phyloP scores from a whole-genome alignment of 2,329 filamentous ascomycete species.

The Mollisiaceae sp. region DNA sequence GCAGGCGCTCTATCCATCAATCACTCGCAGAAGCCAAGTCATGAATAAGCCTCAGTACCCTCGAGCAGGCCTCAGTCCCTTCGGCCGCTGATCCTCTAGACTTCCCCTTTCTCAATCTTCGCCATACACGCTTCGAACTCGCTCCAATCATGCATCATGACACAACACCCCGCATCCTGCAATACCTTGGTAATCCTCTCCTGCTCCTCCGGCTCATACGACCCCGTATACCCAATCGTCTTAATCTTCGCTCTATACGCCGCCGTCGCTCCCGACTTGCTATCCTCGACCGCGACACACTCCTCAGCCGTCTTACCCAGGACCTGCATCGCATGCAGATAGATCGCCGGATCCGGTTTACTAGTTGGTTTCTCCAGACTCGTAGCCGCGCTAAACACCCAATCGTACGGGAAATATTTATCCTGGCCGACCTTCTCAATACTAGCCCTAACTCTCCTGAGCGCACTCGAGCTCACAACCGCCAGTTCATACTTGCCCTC shows the following conservation, averaged over 20 bases:
- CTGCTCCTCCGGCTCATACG: slow-evolving; percentile 64
- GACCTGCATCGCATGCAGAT: slow-evolving; percentile 75
- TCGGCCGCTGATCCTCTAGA: slow-evolving; percentile 17
- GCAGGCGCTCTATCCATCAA: slow-evolving; percentile 7
- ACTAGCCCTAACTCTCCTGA: slow-evolving; percentile 77
- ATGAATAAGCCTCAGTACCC: too few relatives aligned
- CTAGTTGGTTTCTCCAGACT: slow-evolving; percentile 79
- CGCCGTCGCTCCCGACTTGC: slow-evolving; percentile 81
- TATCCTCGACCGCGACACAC: slow-evolving; percentile 85
- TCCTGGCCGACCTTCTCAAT: slow-evolving; percentile 80
- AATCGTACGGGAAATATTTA: slow-evolving; percentile 77
- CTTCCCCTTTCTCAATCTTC: slow-evolving; percentile 36
- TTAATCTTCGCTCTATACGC: slow-evolving; percentile 79
- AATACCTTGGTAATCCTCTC: slow-evolving; percentile 69
- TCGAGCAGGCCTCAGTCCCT: too few relatives aligned
- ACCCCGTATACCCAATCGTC: slow-evolving; percentile 84
- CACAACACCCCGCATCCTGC: slow-evolving; percentile 63
- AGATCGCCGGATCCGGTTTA: slow-evolving; percentile 91
- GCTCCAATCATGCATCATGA: slow-evolving; percentile 65
- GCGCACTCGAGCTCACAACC: slow-evolving; percentile 81
- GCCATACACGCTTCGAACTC: slow-evolving; percentile 50
- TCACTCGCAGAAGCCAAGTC: neutral
- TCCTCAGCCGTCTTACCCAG: slow-evolving; percentile 74
- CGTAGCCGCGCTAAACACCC: slow-evolving; percentile 82
- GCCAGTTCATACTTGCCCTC: slow-evolving; percentile 72